Conservation (phyloP, 768 basidiomycete genomes). For the Sarcomyxa edulis region DNA sequence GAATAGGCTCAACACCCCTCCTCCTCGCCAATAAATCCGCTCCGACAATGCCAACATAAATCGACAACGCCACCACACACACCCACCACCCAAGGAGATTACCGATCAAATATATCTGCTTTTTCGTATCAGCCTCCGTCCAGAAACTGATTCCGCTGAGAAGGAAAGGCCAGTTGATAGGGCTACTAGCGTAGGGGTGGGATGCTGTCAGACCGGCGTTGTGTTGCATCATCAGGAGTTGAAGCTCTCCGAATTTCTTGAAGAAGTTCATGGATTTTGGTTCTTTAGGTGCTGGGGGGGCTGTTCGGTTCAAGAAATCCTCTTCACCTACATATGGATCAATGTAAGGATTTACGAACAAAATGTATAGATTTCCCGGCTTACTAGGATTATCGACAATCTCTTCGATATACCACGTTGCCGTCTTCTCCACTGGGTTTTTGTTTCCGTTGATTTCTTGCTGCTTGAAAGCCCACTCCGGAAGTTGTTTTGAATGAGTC, state of each 20-base stretch:
- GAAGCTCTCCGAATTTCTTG: constrained; percentile 90
- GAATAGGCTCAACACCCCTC: constrained; percentile 79
- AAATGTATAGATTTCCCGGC: constrained; percentile 17
- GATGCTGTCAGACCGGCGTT: constrained; percentile 98
- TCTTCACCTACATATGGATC: constrained; percentile 37
- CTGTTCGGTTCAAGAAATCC: constrained; percentile 49
- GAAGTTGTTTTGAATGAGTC: constrained; percentile 82
- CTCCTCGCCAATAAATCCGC: constrained; percentile 89
- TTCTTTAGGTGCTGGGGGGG: constrained; percentile 48
- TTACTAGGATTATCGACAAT: constrained; percentile 70
- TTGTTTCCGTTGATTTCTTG: constrained; percentile 99
- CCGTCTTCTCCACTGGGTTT: constrained; percentile 73
- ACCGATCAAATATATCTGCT: constrained; percentile 96
- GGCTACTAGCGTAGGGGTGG: constrained; percentile 94
- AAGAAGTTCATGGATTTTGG: constrained; percentile 89
- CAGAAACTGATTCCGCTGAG: constrained; percentile 97
- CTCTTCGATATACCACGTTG: constrained; percentile 86
- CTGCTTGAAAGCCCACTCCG: constrained; percentile 96
- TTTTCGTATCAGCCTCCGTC: constrained; percentile 79
- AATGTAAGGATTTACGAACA: not conserved
- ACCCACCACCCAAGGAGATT: constrained; percentile 96
- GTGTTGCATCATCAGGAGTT: constrained; percentile 94
- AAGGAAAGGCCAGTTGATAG: constrained; percentile 98
- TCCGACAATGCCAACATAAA: constrained; percentile 85
- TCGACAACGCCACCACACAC: constrained; percentile 77